A percentile compares a stretch with the other conserved stretches of the same genome.
Conservation (phyloP, 2,329 filamentous ascomycete species). For the Fusarium sp. region DNA sequence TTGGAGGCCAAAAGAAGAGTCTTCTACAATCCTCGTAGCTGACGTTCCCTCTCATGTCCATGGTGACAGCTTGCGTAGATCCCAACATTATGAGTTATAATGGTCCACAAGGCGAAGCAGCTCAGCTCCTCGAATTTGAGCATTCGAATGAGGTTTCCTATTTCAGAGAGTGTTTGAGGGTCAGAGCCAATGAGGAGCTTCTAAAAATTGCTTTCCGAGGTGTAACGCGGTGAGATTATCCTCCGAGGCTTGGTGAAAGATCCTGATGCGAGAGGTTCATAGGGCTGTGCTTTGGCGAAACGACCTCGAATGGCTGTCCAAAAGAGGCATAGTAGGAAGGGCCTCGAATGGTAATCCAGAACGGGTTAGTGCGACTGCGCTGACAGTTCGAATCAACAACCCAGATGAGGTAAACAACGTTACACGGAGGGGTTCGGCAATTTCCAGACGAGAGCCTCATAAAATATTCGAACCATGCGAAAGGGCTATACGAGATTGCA, state of each 20-base stretch:
- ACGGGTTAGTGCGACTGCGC: conserved; percentile 3
- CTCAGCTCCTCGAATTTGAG: background rate
- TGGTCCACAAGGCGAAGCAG: conserved; percentile 7
- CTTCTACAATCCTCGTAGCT: background rate
- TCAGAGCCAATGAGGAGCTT: conserved; percentile 20
- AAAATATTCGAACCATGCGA: background rate
- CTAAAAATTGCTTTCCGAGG: background rate
- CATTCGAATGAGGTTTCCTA: conserved; percentile 44
- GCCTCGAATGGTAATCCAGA: conserved; percentile 23
- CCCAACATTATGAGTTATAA: background rate
- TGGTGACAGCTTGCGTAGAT: conserved; percentile 4
- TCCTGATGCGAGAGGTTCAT: conserved; percentile 28
- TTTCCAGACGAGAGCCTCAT: background rate
- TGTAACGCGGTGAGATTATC: conserved; percentile 18
- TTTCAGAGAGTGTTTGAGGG: conserved; percentile 4
- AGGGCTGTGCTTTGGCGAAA: conserved; percentile 36
- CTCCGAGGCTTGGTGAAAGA: conserved; percentile 1
- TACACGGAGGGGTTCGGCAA: background rate
- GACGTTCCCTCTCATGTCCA: background rate
- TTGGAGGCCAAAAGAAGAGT: background rate
- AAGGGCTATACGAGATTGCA: background rate
- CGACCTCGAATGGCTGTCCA: conserved; percentile 45
- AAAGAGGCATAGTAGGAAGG: conserved; percentile 23
- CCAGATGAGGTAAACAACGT: background rate
- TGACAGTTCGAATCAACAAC: conserved; percentile 27